Percentiles rank a stretch among this genome's conserved stretches.
These are phyloP conservation scores for Podospora anserina DNA, from an alignment of 495 filamentous ascomycete genomes.

Conservation along the genomic window DNA sequence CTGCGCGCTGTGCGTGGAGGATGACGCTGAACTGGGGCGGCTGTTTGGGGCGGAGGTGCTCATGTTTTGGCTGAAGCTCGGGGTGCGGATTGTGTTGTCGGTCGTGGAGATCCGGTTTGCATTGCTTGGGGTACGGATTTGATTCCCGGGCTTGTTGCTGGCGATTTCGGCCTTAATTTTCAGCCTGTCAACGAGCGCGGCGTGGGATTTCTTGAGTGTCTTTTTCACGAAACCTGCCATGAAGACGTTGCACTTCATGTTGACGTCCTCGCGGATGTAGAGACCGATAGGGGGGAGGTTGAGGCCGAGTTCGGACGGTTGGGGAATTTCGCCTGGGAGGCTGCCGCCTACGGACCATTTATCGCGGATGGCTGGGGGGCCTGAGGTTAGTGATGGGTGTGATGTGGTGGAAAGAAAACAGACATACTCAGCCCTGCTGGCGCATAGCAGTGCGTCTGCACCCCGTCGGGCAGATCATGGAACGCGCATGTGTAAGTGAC, in stretches of 20 bases:
- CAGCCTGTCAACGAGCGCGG: slow-evolving; percentile 61
- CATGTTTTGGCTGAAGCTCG: neutral
- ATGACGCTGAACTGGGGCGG: slow-evolving; percentile 9
- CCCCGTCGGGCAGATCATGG: slow-evolving; percentile 61
- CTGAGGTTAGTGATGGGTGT: slow-evolving; percentile 26
- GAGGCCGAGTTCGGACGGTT: slow-evolving; percentile 58
- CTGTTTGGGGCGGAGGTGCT: slow-evolving; percentile 6
- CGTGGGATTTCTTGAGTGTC: slow-evolving; percentile 68
- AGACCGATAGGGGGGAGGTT: slow-evolving; percentile 61
- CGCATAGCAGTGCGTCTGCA: slow-evolving; percentile 74
- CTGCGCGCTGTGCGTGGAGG: slow-evolving; percentile 2
- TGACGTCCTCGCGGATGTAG: slow-evolving; percentile 72
- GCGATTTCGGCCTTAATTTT: slow-evolving; percentile 53
- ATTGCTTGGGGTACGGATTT: neutral
- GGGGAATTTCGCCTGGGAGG: slow-evolving; percentile 59
- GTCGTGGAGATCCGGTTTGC: neutral
- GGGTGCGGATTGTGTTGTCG: neutral
- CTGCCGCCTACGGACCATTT: slow-evolving; percentile 65
- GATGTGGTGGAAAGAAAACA: neutral
- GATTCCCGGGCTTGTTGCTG: slow-evolving; percentile 9
- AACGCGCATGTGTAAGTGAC: slow-evolving; percentile 74
- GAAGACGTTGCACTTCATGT: slow-evolving; percentile 71
- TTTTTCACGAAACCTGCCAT: slow-evolving; percentile 70
- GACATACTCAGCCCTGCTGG: slow-evolving; percentile 32
- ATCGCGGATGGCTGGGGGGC: slow-evolving; percentile 63